Evolutionary conservation across 345 rosid genomes (phyloP).

Genomic region (Viola odorata): DNA sequence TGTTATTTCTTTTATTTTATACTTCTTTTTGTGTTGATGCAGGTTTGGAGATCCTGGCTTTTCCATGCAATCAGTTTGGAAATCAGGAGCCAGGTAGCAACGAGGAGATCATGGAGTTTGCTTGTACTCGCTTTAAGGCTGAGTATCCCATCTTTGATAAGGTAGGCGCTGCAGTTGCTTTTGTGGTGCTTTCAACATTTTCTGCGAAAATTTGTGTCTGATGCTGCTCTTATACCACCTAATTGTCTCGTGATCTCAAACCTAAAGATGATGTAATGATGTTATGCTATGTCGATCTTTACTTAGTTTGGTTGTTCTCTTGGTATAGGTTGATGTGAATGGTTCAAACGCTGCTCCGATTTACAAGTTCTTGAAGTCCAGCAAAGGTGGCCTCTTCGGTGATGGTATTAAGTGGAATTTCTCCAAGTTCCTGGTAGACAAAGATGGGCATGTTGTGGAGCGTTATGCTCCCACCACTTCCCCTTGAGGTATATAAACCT

Average conservation of each 20-base stretch:
- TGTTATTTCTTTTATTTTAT: not conserved
- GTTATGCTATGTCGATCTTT: not conserved
- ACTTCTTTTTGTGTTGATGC: not conserved
- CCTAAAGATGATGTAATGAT: no score
- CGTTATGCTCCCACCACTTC: slow-evolving; percentile 94
- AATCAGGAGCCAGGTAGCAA: slow-evolving; percentile 31
- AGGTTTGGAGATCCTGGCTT: slow-evolving; percentile 33
- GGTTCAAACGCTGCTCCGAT: slow-evolving; percentile 68
- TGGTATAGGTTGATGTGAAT: slow-evolving; percentile 71
- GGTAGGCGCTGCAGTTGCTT: slow-evolving; percentile 7
- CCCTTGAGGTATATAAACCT: slow-evolving; percentile 62
- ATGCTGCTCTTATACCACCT: no score
- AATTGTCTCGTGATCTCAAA: no score
- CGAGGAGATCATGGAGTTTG: slow-evolving; percentile 29
- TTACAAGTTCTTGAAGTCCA: slow-evolving; percentile 77
- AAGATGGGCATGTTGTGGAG: slow-evolving; percentile 66
- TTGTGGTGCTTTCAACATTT: no score
- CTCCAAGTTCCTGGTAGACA: slow-evolving; percentile 73
- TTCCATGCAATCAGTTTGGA: slow-evolving; percentile 31
- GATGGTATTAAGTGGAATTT: slow-evolving; percentile 84
- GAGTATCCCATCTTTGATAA: slow-evolving; percentile 33
- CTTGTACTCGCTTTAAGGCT: slow-evolving; percentile 33
- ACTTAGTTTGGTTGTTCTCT: not conserved
- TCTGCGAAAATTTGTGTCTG: no score
- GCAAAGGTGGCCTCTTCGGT: slow-evolving; percentile 75